Percentiles rank a stretch among this genome's conserved stretches.
phyloP scores from a whole-genome alignment of 306 rosid genomes.

The Gleditsia sinensis region DNA sequence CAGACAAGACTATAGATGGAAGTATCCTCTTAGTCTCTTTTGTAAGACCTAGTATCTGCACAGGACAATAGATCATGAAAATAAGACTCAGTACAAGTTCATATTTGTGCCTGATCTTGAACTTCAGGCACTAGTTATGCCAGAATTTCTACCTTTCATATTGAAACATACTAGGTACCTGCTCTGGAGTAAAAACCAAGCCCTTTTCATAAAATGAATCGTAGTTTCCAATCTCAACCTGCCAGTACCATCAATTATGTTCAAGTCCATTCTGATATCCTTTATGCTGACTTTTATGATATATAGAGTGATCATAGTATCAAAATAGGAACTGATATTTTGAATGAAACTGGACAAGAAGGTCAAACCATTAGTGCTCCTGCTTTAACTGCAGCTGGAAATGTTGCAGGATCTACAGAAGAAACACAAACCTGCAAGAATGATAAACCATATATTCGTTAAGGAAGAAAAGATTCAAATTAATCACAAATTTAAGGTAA shows the following conservation, averaged over 20 bases:
- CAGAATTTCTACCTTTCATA: conserved; percentile 17
- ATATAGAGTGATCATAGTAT: background rate
- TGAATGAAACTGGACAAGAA: conserved; percentile 27
- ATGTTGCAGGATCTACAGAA: conserved; percentile 72
- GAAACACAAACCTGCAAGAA: conserved; percentile 89
- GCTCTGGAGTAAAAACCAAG: conserved; percentile 73
- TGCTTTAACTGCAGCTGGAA: conserved; percentile 85
- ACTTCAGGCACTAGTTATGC: background rate
- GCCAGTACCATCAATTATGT: conserved; percentile 30
- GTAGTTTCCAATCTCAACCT: conserved; percentile 96
- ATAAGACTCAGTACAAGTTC: background rate
- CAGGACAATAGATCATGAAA: background rate
- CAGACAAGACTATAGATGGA: conserved; percentile 74
- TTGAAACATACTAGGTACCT: conserved; percentile 50
- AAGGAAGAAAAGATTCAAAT: conserved; percentile 9
- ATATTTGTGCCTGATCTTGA: background rate
- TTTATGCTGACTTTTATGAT: conserved; percentile 6
- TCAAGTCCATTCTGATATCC: background rate
- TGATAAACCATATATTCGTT: conserved; percentile 8
- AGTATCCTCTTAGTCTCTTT: conserved; percentile 77
- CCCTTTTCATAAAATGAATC: conserved; percentile 88
- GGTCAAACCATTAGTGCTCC: conserved; percentile 80
- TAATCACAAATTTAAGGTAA: background rate
- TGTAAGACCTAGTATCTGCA: conserved; percentile 75
- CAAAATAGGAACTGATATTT: conserved; percentile 17